Conservation (phyloP, 257 asterid species). For the Solanum pinnatisectum region DNA sequence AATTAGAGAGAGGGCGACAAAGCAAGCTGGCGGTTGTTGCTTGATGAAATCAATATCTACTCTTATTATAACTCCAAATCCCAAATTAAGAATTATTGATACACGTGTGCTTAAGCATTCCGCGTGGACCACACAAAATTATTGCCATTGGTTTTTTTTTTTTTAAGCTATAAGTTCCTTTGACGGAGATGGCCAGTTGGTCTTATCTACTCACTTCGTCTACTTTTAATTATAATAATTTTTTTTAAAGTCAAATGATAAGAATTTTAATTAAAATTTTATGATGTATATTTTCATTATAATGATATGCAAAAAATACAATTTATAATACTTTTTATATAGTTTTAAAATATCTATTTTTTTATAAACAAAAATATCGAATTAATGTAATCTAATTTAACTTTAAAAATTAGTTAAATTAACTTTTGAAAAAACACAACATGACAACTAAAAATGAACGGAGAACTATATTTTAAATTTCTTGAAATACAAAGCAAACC, state of each 20-base stretch:
- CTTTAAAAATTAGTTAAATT: too few relatives aligned
- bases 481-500: background rate
- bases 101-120: background rate
- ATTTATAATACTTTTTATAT: too few relatives aligned
- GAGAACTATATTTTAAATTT: background rate
- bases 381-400: too few relatives aligned
- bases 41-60: background rate
- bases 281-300: too few relatives aligned
- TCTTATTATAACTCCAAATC: background rate
- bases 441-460: too few relatives aligned
- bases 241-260: too few relatives aligned
- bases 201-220: background rate
- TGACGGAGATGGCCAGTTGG: background rate
- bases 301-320: too few relatives aligned
- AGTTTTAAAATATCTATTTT: too few relatives aligned
- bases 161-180: background rate
- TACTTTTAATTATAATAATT: too few relatives aligned
- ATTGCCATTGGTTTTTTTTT: background rate
- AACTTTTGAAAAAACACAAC: rapidly evolving
- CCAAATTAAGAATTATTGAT: background rate
- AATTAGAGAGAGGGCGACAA: background rate
- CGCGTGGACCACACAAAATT: background rate
- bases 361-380: too few relatives aligned
- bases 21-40: background rate
- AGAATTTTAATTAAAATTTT: too few relatives aligned